Conservation (phyloP, 495 filamentous ascomycete species). For the Extremus antarcticus region DNA sequence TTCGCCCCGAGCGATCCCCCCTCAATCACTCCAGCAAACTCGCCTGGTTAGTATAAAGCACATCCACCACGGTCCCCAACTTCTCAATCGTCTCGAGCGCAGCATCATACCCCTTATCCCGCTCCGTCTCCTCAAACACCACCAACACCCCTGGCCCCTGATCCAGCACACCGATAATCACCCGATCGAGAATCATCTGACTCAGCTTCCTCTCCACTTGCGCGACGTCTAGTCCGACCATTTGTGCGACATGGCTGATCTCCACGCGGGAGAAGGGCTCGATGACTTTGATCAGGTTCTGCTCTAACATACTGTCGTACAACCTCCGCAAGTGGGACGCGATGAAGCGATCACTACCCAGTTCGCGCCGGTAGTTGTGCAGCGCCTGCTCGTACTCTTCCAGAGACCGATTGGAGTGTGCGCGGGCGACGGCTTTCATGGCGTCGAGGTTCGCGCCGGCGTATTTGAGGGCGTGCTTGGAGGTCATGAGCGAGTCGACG, state of each 20-base stretch:
- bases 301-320: constrained; percentile 97
- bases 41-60: constrained; percentile 93
- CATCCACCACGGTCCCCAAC: constrained; percentile 93
- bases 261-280: constrained; percentile 96
- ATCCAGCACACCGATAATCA: constrained; percentile 93
- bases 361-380: constrained; percentile 75
- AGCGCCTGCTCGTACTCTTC: constrained; percentile 95
- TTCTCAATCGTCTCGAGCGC: constrained; percentile 93
- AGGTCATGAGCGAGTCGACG: constrained; percentile 81
- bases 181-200: constrained; percentile 99
- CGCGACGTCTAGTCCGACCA: constrained; percentile 89
- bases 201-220: constrained; percentile 96
- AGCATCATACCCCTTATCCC: constrained; percentile 88
- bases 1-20: no score
- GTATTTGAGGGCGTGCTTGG: constrained; percentile 92
- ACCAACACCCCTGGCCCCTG: constrained; percentile 96
- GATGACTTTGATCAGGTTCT: constrained; percentile 98
- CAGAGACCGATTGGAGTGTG: constrained; percentile 84
- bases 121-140: constrained; percentile 87
- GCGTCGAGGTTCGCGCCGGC: constrained; percentile 89
- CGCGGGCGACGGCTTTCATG: constrained; percentile 95
- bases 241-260: constrained; percentile 91
- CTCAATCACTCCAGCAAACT: constrained; percentile 83
- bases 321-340: constrained; percentile 85
- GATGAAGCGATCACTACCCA: constrained; percentile 88